Evolutionary conservation across 768 basidiomycete species (phyloP), one percentile per base, ranked within the genome.

Genomic region (Asterophora parasitica): DNA sequence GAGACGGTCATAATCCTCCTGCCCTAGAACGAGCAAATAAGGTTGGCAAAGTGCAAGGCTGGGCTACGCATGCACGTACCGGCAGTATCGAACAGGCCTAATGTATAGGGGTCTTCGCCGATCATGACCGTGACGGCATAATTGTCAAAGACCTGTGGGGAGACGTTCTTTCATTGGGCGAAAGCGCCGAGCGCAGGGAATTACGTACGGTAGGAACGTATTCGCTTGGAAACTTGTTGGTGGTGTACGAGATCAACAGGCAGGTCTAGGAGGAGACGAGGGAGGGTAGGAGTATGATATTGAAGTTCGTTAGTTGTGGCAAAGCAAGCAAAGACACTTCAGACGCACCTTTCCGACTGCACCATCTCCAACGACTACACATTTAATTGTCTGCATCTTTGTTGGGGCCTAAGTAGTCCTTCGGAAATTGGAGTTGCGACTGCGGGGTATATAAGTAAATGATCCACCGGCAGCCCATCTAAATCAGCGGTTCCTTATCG

Each of bases 71-170:
- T 48, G n/a, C 40, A 78, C 88, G 59, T 55, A 93, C 93, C 93
- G 58, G 96, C 96, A 51, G 96, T 99, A 78, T 99, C 96, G 69
- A 98, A 99, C 57, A 99, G 69, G 48, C 96, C 96, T 63, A 99
- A 73, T 55, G 96, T 98, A 69, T 98, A 98, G 44, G 96, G 95
- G 70, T 98, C 95, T 62, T 98, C 96, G 44, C 95, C 95, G 71
- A 99, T 98, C 96, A 99, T 98, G 50, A 99, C 96, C n/a, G 95
- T 98, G 53, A 98, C 96, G 52, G 96, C 96, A 72, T 94, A 94
- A 71, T 95, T 95, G 71, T 95, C 91, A 68, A 93, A 93, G 50
- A 92, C 87, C 89, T 91, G 70, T 13, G 45, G 51, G 48, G 43
- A 47, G 34, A 42, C 56, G 48, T 51, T 45, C 34, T 56, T 36